Evolutionary conservation across 331 rosid genomes (phyloP).

Genomic region (Malus hybrid): DNA sequence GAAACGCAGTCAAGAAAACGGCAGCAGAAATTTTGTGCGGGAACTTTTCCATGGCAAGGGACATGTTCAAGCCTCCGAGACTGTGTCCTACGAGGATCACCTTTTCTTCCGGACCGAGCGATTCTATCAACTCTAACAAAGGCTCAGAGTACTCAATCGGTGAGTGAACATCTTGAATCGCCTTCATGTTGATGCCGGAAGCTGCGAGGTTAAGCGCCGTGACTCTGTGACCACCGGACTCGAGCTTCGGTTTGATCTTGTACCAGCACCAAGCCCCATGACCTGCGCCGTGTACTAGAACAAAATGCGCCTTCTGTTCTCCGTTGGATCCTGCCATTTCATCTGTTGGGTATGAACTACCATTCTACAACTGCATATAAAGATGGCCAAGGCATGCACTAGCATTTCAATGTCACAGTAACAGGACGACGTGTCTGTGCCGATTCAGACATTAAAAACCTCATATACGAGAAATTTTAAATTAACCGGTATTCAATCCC

Average conservation of each 20-base stretch:
- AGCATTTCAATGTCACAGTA: too few species aligned
- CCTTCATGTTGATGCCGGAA: conserved; percentile 30
- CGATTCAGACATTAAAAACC: too few species aligned
- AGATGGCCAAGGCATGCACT: too few species aligned
- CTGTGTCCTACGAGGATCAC: conserved; percentile 53
- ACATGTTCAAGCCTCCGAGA: conserved; percentile 45
- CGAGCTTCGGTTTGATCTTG: conserved; percentile 44
- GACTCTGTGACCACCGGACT: conserved; percentile 40
- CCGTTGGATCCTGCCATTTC: not conserved
- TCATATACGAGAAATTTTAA: too few species aligned
- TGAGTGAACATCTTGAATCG: conserved; percentile 24
- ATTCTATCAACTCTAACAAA: conserved; percentile 27
- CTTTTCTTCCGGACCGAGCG: conserved; percentile 34
- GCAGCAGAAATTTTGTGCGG: conserved; percentile 28
- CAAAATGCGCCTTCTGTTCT: conserved; percentile 17
- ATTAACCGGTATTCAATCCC: too few species aligned
- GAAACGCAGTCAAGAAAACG: conserved; percentile 38
- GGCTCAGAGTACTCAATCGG: conserved; percentile 43
- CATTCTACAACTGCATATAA: not conserved
- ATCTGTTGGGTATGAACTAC: not conserved
- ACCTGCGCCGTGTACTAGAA: conserved; percentile 50
- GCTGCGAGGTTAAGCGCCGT: conserved; percentile 37
- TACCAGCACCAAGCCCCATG: conserved; percentile 62
- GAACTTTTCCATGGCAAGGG: conserved; percentile 50
- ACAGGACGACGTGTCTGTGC: too few species aligned